phyloP scores from a whole-genome alignment of 495 filamentous ascomycete species.

The Neurospora sp. region DNA sequence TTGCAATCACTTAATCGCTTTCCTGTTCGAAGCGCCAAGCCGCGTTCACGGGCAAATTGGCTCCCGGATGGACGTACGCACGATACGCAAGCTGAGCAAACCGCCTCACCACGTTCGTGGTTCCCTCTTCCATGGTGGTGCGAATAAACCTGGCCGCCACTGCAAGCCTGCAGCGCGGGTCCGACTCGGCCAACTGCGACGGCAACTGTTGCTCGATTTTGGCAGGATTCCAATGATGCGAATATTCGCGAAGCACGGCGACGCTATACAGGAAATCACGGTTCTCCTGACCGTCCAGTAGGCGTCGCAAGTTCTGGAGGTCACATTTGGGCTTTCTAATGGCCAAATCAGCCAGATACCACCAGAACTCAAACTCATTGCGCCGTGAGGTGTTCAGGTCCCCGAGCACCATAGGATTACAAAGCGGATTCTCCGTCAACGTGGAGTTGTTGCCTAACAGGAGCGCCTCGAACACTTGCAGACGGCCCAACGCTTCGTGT shows the following conservation, averaged over 20 bases:
- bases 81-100: conserved; percentile 59
- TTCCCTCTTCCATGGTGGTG: conserved; percentile 54
- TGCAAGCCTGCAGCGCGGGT: conserved; percentile 59
- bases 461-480: conserved; percentile 66
- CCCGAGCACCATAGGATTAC: conserved; percentile 21
- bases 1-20: neutral
- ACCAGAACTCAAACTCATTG: conserved; percentile 73
- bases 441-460: conserved; percentile 50
- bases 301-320: conserved; percentile 41
- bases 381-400: conserved; percentile 43
- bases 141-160: conserved; percentile 78
- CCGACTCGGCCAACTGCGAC: conserved; percentile 56
- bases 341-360: conserved; percentile 50
- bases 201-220: conserved; percentile 49
- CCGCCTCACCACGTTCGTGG: conserved; percentile 71
- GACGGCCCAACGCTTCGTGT: conserved; percentile 50
- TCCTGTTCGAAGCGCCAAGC: neutral
- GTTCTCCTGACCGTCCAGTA: conserved; percentile 73
- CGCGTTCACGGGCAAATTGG: conserved; percentile 19
- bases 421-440: conserved; percentile 48
- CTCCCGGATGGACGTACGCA: conserved; percentile 33
- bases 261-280: conserved; percentile 90
- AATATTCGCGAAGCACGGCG: conserved; percentile 65
- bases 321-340: conserved; percentile 50
- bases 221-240: conserved; percentile 55